Base-by-base conservation (phyloP, 805 yeast genomes). In the Priceomyces carsonii region DNA sequence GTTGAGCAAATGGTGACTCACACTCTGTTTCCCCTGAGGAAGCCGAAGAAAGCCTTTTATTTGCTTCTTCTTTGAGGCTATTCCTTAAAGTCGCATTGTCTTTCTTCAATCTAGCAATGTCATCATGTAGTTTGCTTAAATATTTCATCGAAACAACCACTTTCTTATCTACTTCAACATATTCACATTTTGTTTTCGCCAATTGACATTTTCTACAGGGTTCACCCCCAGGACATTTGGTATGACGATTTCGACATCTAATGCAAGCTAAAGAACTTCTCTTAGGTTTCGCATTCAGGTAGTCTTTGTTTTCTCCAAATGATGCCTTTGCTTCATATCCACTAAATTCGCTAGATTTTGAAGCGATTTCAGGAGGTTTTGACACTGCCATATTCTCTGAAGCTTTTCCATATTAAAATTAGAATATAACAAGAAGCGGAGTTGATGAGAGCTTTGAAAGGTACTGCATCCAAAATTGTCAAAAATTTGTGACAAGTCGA, bases 201-300 rank as follows among this genome's bases (percentile, higher is more conserved):
- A 69, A 53, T 9, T 57, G 58, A 52, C 93, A 85, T 48, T 79
- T 79, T 33, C 64, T 57, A 53, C 93, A 85, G 0, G 89, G 88
- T 31, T 80, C 75, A 1, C 86, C 87, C 2, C 89, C 89, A 9
- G 87, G 87, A 51, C 93, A 85, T 43, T 83, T 75, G 27, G 82
- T 77, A 57, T 85, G 93, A 35, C 88, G 69, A 31, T 77, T 72
- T 20, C 91, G 67, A 52, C 93, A 85, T 29, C 86, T 61, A 2
- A 75, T 73, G 54, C 91, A 84, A 5, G 74, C 74, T 28, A 66
- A 46, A n/a, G 60, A 47, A 6, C 63, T 61, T 25, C 71, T 43
- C 38, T 64, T 66, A 18, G 49, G 61, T 19, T 43, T 46, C n/a
- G n/a, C n/a, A n/a, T n/a, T n/a, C n/a, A n/a, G n/a, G n/a, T n/a